phyloP scores from a whole-genome alignment of 176 grass and related monocot genomes.

The Zizania latifolia region DNA sequence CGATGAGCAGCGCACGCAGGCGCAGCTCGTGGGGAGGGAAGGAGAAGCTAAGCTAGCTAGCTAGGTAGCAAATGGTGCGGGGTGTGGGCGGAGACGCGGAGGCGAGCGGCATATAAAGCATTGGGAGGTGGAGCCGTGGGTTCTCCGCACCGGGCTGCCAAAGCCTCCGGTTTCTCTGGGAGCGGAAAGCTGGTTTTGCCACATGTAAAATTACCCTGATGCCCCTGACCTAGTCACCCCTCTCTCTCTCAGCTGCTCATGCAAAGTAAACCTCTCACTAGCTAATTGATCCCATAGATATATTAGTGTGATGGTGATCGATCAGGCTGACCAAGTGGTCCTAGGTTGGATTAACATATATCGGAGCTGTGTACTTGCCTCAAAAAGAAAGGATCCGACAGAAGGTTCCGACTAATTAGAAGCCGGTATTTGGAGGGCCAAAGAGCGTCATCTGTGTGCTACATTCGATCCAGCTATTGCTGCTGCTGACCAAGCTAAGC shows the following conservation, averaged over 20 bases:
- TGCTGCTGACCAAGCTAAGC: not conserved
- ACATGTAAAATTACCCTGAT: not conserved
- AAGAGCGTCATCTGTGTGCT: not conserved
- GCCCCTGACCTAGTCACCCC: not conserved
- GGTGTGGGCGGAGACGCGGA: not conserved
- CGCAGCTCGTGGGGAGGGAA: no score
- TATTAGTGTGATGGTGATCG: not conserved
- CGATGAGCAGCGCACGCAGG: not conserved
- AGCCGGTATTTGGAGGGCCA: not conserved
- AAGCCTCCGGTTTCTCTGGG: constrained; percentile 34
- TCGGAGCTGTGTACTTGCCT: constrained; percentile 1
- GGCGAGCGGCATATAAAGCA: constrained; percentile 37
- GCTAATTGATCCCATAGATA: no score
- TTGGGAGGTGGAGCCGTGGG: constrained; percentile 32
- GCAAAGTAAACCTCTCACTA: no score
- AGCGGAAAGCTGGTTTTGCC: constrained; percentile 39
- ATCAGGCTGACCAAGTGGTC: constrained; percentile 1
- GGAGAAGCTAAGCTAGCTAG: no score
- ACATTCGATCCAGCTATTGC: not conserved
- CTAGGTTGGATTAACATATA: not conserved
- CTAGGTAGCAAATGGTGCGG: not conserved
- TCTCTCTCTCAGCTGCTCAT: no score
- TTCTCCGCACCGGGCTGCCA: constrained; percentile 14
- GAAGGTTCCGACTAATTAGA: constrained; percentile 2
- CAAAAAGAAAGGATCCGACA: constrained; percentile 10